Percentiles rank a stretch among this genome's conserved stretches.
Evolutionary conservation across 2,329 filamentous ascomycete species (phyloP).

Genomic region (Allantophomopsis lycopodina): DNA sequence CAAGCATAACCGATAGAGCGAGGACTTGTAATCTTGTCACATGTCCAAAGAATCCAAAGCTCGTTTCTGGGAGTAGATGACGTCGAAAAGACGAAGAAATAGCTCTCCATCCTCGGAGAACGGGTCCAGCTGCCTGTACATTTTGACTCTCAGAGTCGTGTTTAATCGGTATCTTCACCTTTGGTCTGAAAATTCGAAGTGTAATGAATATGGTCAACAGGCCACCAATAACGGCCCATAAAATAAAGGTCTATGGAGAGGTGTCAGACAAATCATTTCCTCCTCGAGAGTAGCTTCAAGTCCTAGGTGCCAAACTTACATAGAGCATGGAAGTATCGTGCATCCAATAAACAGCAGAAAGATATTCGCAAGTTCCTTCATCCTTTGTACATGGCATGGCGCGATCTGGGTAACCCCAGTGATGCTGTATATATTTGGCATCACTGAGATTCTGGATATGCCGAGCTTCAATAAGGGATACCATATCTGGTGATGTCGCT

Average conservation of each 20-base stretch:
- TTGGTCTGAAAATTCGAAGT: slow-evolving; percentile 16
- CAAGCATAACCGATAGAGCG: slow-evolving; percentile 39
- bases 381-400: slow-evolving; percentile 43
- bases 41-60: slow-evolving; percentile 45
- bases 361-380: slow-evolving; percentile 40
- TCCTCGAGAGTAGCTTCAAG: too few species aligned
- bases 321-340: slow-evolving; percentile 41
- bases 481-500: too few species aligned
- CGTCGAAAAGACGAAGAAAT: slow-evolving; percentile 8
- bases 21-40: slow-evolving; percentile 56
- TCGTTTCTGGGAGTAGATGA: slow-evolving; percentile 46
- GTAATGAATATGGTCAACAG: slow-evolving; percentile 27
- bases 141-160: too few species aligned
- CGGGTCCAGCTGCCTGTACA: slow-evolving; percentile 3
- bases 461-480: slow-evolving; percentile 7
- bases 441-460: slow-evolving; percentile 31
- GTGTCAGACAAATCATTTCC: too few species aligned
- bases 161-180: slow-evolving; percentile 5
- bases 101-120: slow-evolving; percentile 10
- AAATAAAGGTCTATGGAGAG: slow-evolving; percentile 25
- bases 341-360: slow-evolving; percentile 37
- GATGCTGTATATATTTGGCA: slow-evolving; percentile 23
- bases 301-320: background rate
- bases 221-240: slow-evolving; percentile 38
- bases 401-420: slow-evolving; percentile 43